phyloP scores from a whole-genome alignment of 768 basidiomycete genomes.

The Chalciporus pseudorubinellus region DNA sequence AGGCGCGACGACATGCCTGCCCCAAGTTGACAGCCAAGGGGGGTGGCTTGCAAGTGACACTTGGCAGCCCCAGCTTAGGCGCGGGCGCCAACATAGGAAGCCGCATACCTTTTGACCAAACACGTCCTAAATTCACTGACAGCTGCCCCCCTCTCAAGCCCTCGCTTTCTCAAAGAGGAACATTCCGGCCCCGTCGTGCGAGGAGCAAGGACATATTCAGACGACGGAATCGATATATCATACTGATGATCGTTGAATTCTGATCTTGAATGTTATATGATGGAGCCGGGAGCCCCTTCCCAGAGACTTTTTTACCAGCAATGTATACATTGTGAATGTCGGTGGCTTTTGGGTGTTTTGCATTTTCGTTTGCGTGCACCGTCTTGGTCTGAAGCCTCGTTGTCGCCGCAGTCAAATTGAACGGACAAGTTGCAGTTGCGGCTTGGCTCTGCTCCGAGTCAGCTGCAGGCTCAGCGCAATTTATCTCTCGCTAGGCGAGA shows the following conservation, averaged over 20 bases:
- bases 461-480: not conserved
- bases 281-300: too few relatives aligned
- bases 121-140: not conserved
- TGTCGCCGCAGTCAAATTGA: not conserved
- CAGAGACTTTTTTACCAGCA: not conserved
- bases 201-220: not conserved
- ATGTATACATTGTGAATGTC: not conserved
- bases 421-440: not conserved
- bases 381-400: not conserved
- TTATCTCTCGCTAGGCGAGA: not conserved
- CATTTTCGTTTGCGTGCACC: not conserved
- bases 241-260: not conserved
- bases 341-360: not conserved
- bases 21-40: too few relatives aligned
- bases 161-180: not conserved
- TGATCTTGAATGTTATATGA: not conserved
- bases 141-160: not conserved
- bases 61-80: too few relatives aligned
- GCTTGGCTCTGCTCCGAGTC: too few relatives aligned
- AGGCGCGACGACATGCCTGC: too few relatives aligned
- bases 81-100: too few relatives aligned
- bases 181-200: conserved; percentile 13
- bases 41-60: too few relatives aligned
- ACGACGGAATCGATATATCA: not conserved
- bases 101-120: too few relatives aligned